Conservation (phyloP, 176 grass and related monocot species). For the Carex littledalei region DNA sequence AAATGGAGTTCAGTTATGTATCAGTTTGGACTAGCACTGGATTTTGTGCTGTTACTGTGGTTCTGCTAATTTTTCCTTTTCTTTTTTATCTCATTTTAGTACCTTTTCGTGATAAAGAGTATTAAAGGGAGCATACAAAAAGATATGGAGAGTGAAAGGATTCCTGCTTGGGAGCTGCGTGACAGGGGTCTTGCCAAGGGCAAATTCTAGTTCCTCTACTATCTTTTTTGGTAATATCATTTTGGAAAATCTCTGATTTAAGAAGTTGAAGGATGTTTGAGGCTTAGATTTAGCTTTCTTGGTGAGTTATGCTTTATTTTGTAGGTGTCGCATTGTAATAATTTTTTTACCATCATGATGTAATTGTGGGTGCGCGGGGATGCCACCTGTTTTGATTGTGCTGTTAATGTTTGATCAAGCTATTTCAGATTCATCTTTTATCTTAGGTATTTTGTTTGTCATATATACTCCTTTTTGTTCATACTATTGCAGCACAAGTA, state of each 20-base stretch:
- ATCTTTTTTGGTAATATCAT: background rate
- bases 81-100: slow-evolving; percentile 38
- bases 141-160: slow-evolving; percentile 48
- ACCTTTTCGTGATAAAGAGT: slow-evolving; percentile 68
- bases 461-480: background rate
- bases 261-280: background rate
- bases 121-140: slow-evolving; percentile 54
- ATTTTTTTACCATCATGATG: background rate
- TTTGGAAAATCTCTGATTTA: background rate
- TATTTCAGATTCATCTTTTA: background rate
- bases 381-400: background rate
- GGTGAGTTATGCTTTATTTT: slow-evolving; percentile 8
- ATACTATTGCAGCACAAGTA: background rate
- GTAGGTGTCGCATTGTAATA: background rate
- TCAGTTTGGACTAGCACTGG: background rate
- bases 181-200: slow-evolving; percentile 60
- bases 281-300: slow-evolving; percentile 14
- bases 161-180: slow-evolving; percentile 73
- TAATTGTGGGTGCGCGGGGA: background rate
- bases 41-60: slow-evolving; percentile 6
- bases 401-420: slow-evolving; percentile 4
- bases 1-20: background rate
- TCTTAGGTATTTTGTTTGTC: background rate
- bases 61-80: background rate
- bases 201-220: slow-evolving; percentile 7